These are phyloP conservation scores for Cladosporium colombiae DNA, from an alignment of 2,329 filamentous ascomycete species.

Conservation along the genomic window DNA sequence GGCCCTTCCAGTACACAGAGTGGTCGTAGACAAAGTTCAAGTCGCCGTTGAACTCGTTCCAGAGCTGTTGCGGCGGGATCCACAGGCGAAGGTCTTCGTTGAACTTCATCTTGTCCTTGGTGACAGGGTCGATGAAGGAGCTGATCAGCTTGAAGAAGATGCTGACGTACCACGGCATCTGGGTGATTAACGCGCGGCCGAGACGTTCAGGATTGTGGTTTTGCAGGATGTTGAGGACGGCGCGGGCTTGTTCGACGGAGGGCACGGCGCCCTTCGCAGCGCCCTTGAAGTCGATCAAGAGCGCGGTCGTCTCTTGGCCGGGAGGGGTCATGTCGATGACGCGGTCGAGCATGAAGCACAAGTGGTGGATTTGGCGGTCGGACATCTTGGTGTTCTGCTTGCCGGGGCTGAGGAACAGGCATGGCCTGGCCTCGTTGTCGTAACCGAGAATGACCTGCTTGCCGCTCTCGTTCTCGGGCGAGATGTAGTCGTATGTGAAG, in stretches of 20 bases:
- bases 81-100: conserved; percentile 86
- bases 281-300: conserved; percentile 90
- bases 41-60: conserved; percentile 75
- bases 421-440: conserved; percentile 82
- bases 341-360: conserved; percentile 94
- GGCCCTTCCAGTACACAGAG: conserved; percentile 80
- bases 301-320: conserved; percentile 79
- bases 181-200: conserved; percentile 84
- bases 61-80: conserved; percentile 79
- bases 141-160: conserved; percentile 96
- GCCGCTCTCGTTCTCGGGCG: conserved; percentile 91
- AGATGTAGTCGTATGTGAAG: conserved; percentile 83
- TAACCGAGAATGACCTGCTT: conserved; percentile 90
- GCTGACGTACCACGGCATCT: conserved; percentile 86
- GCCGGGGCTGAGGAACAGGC: conserved; percentile 85
- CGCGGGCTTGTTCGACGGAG: conserved; percentile 71
- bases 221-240: conserved; percentile 89
- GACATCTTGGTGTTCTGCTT: conserved; percentile 89
- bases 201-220: conserved; percentile 93
- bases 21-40: conserved; percentile 93
- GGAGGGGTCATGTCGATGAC: conserved; percentile 84
- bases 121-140: conserved; percentile 94
- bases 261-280: conserved; percentile 76
- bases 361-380: conserved; percentile 84
- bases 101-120: conserved; percentile 93